phyloP scores from a whole-genome alignment of 2,329 filamentous ascomycete genomes.

The Aspergillus brunneoviolaceus region DNA sequence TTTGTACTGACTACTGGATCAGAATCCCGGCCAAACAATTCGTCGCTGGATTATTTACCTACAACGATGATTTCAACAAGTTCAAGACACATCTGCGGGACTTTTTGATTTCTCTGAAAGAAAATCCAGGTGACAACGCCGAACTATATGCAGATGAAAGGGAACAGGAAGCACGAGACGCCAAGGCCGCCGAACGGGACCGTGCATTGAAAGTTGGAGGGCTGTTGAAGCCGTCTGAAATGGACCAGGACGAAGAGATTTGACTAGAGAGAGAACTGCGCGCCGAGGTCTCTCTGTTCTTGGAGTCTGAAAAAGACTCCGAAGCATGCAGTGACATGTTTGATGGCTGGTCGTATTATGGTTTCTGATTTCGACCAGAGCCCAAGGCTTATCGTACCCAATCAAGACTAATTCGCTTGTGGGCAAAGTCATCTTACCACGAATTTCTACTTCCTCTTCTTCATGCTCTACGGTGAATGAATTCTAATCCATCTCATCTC shows the following conservation, averaged over 20 bases:
- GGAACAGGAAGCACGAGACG: constrained; percentile 83
- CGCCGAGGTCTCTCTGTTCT: constrained; percentile 55
- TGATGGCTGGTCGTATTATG: constrained; percentile 68
- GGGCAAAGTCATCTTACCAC: constrained; percentile 10
- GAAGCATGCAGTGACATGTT: constrained; percentile 37
- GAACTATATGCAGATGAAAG: constrained; percentile 93
- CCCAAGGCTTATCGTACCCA: background rate
- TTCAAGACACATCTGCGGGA: constrained; percentile 96
- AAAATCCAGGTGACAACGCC: constrained; percentile 92
- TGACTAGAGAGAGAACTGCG: constrained; percentile 76
- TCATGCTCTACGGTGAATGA: background rate
- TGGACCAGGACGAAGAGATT: constrained; percentile 77
- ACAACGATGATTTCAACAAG: constrained; percentile 85
- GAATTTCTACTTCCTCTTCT: background rate
- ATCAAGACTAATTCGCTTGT: constrained; percentile 7
- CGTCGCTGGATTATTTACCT: constrained; percentile 82
- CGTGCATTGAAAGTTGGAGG: constrained; percentile 93
- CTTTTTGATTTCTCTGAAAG: constrained; percentile 95
- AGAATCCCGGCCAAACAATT: constrained; percentile 86
- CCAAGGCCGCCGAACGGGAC: constrained; percentile 84
- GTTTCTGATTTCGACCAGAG: constrained; percentile 44
- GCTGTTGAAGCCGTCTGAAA: constrained; percentile 93
- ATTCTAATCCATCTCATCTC: background rate
- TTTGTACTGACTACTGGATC: constrained; percentile 37
- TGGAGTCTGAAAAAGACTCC: constrained; percentile 29